A percentile compares a stretch with the other conserved stretches of the same genome.
Evolutionary conservation across 2,329 filamentous ascomycete genomes (phyloP).

Genomic region (Sphaerulina musiva): DNA sequence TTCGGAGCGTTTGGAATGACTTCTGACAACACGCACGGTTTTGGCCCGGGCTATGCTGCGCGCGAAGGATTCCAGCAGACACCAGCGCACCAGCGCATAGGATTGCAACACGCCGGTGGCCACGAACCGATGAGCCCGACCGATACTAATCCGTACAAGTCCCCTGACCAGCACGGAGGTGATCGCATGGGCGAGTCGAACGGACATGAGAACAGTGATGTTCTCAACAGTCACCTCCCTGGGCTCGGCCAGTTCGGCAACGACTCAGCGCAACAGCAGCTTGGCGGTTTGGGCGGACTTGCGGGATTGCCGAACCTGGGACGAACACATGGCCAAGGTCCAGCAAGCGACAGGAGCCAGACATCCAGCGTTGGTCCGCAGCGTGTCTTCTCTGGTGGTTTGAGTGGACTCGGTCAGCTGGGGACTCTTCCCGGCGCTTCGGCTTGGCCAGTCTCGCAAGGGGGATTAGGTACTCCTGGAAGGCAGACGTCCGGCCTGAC

Average conservation of each 20-base stretch:
- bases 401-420: conserved; percentile 47
- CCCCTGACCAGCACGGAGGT: conserved; percentile 68
- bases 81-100: conserved; percentile 40
- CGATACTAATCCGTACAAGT: conserved; percentile 93
- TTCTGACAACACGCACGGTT: conserved; percentile 39
- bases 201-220: conserved; percentile 28
- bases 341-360: conserved; percentile 83
- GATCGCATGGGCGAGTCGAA: conserved; percentile 47
- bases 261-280: conserved; percentile 22
- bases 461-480: conserved; percentile 66
- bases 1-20: conserved; percentile 58
- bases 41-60: conserved; percentile 33
- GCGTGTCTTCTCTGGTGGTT: conserved; percentile 57
- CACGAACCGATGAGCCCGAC: conserved; percentile 79
- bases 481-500: conserved; percentile 49
- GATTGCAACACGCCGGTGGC: conserved; percentile 38
- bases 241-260: conserved; percentile 29
- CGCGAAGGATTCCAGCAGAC: conserved; percentile 54
- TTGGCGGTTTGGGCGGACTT: conserved; percentile 31
- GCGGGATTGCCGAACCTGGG: conserved; percentile 32
- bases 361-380: conserved; percentile 76
- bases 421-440: conserved; percentile 52
- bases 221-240: conserved; percentile 26
- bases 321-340: conserved; percentile 38
- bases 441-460: conserved; percentile 57